These are phyloP conservation scores for Styphnolobium japonicum DNA, from an alignment of 306 rosid genomes.

Conservation along the genomic window DNA sequence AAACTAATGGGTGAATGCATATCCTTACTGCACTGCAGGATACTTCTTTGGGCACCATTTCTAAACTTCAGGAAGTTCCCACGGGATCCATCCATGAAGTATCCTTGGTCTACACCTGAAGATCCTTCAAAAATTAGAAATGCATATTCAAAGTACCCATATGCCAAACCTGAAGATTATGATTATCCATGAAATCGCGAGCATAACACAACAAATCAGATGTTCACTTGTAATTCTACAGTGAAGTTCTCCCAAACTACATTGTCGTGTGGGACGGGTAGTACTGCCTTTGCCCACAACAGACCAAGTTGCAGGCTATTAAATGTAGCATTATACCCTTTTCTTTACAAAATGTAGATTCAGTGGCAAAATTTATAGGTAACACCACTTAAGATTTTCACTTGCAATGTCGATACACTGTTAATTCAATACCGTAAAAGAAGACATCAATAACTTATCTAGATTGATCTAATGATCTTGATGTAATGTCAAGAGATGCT, in stretches of 20 bases:
- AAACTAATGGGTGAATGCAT: neutral
- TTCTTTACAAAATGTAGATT: neutral
- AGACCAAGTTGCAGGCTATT: neutral
- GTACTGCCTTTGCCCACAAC: neutral
- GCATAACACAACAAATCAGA: neutral
- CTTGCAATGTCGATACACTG: neutral
- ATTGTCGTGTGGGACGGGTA: neutral
- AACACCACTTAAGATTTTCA: neutral
- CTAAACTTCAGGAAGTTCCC: conserved; percentile 93
- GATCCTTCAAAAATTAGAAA: conserved; percentile 59
- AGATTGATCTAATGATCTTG: neutral
- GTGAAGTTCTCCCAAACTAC: neutral
- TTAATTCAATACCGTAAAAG: neutral
- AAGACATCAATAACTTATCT: neutral
- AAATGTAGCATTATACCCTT: neutral
- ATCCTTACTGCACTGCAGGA: conserved; percentile 40
- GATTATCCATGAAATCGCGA: conserved; percentile 47
- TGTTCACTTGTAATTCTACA: conserved; percentile 11
- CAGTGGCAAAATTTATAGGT: neutral
- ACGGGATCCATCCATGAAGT: conserved; percentile 73
- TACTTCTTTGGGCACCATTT: conserved; percentile 93
- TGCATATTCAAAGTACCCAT: conserved; percentile 60
- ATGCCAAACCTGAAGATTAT: conserved; percentile 77
- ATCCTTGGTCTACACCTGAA: conserved; percentile 83
- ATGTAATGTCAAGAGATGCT: neutral